Evolutionary conservation across 2,329 filamentous ascomycete species (phyloP), one percentile per base, ranked within the genome.

Genomic region (Curvularia verruculosa): DNA sequence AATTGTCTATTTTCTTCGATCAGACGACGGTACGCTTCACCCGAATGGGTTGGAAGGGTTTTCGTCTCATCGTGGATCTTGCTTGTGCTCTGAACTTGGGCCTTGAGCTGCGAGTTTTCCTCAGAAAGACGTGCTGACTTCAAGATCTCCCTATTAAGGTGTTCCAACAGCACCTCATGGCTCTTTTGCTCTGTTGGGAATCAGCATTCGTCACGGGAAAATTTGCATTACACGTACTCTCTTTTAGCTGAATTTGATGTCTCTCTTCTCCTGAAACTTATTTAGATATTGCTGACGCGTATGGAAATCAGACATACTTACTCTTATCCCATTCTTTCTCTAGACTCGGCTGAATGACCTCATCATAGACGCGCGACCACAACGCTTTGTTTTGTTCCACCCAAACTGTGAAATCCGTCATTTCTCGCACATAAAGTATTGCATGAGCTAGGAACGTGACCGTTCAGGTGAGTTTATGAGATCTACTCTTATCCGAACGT

Each of bases 321-420:
- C 74, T 68, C 53, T 61, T 70, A 57, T 70, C 70, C 67, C 72
- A 70, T 54, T 76, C 72, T 52, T 67, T 61, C 57, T 74, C 68
- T 1, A 74, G 49, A 40, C 70, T 61, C n/a, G 71, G 69, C 43
- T 61, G 58, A 26, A 74, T 73, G 63, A 75, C 66, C 64, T 74
- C 72, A 69, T 75, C 66, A 44, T 67, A 72, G 46, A 74, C 67
- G 52, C 70, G 69, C 36, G 61, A 65, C 69, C 67, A 71, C 6
- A 70, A 50, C 34, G 54, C 56, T 48, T 64, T 71, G 23, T 71
- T 68, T 56, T 70, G 67, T 47, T 68, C 65, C n/a, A 71, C 31
- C 71, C 71, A 76, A 10, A 58, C 49, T 10, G 62, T 39, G 37
- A 66, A 62, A 23, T 72, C 68, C n/a, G 60, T 52, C 72, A 76